Evolutionary conservation across 306 rosid species (phyloP).

Genomic region (Cucurbita argyrosperma): DNA sequence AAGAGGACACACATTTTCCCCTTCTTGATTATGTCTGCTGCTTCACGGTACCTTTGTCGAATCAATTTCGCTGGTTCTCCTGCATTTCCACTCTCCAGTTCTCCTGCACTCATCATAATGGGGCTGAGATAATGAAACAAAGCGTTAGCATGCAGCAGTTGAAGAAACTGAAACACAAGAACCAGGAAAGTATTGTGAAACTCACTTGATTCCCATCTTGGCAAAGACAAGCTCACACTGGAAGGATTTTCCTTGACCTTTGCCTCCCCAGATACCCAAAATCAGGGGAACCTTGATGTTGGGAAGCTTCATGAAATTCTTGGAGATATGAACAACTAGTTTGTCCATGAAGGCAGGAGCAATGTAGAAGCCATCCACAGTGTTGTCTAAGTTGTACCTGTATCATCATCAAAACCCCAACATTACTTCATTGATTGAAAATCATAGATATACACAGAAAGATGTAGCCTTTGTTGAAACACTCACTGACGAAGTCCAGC

Average conservation of each 20-base stretch:
- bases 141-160: neutral
- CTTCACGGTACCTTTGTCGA: conserved; percentile 56
- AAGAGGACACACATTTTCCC: conserved; percentile 59
- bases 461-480: too few species aligned
- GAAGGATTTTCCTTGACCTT: conserved; percentile 40
- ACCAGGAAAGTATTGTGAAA: neutral
- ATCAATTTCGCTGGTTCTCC: conserved; percentile 63
- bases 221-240: conserved; percentile 63
- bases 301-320: conserved; percentile 56
- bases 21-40: conserved; percentile 45
- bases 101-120: conserved; percentile 83
- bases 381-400: conserved; percentile 53
- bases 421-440: neutral
- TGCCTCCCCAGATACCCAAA: conserved; percentile 45
- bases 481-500: conserved; percentile 45
- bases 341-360: conserved; percentile 75
- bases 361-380: conserved; percentile 45
- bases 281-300: conserved; percentile 72
- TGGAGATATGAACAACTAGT: conserved; percentile 59
- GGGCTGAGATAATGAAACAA: conserved; percentile 26
- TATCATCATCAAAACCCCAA: neutral
- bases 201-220: conserved; percentile 76
- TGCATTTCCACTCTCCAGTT: conserved; percentile 59
- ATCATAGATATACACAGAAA: neutral
- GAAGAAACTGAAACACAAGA: neutral